Percentiles rank a stretch among this genome's conserved stretches.
Conservation (phyloP, 2,329 filamentous ascomycete species). For the Kalmusia sp. region DNA sequence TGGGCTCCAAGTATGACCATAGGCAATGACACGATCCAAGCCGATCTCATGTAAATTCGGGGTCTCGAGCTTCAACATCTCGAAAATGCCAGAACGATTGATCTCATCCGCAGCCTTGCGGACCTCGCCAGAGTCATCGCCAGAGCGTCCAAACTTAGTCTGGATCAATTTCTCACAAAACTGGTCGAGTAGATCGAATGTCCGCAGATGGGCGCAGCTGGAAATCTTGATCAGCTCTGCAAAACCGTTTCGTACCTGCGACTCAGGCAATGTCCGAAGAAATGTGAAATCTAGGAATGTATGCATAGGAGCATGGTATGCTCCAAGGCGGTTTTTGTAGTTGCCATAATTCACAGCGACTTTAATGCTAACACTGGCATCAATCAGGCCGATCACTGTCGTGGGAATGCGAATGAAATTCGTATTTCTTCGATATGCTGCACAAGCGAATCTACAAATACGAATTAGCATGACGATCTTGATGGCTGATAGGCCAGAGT, state of each 20-base stretch:
- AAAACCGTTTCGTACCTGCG: constrained; percentile 76
- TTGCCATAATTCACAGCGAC: constrained; percentile 80
- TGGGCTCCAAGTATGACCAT: constrained; percentile 77
- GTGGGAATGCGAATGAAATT: constrained; percentile 78
- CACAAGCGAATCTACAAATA: constrained; percentile 61
- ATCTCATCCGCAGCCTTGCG: constrained; percentile 69
- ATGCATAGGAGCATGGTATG: constrained; percentile 74
- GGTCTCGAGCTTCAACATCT: constrained; percentile 77
- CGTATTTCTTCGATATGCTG: constrained; percentile 74
- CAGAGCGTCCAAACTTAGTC: constrained; percentile 68
- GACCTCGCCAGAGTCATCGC: constrained; percentile 63
- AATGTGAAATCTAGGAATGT: constrained; percentile 79
- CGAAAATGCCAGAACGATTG: constrained; percentile 72
- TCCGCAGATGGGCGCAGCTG: constrained; percentile 70
- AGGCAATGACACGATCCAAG: constrained; percentile 75
- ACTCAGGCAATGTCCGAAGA: constrained; percentile 69
- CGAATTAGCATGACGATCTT: constrained; percentile 27
- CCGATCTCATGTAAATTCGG: constrained; percentile 77
- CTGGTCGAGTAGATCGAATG: constrained; percentile 72
- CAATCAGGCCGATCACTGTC: constrained; percentile 77
- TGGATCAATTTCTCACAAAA: constrained; percentile 73
- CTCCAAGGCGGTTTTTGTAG: constrained; percentile 77
- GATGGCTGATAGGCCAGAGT: constrained; percentile 53
- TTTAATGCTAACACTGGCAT: constrained; percentile 78
- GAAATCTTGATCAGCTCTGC: constrained; percentile 80